Evolutionary conservation across 2,329 filamentous ascomycete genomes (phyloP), one percentile per base, ranked within the genome.

Genomic region (Trichoderma sp.): DNA sequence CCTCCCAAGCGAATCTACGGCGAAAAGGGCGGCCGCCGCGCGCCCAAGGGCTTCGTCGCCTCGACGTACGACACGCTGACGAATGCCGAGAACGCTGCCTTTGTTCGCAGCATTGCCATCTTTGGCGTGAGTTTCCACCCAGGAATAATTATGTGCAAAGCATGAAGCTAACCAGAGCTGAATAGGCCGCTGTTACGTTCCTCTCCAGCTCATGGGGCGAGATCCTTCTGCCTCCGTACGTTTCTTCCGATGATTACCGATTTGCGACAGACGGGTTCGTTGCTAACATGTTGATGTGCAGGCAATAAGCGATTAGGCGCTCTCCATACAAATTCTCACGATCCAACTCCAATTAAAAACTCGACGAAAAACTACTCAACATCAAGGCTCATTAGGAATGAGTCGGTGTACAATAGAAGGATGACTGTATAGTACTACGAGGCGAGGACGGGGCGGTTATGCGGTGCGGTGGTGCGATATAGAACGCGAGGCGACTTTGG

Each of bases 181-280:
- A 28, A 41, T 65, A 90, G 87, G 84, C 80, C 70, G 87, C 87
- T 50, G 83, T 90, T 62, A 83, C 87, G 44, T 87, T 91, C 76
- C 81, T 91, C 70, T 82, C 86, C 65, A 90, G 87, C 79, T 84
- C 85, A 63, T 88, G 86, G 81, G 85, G 85, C 76, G 88, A 90
- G 74, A 79, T 85, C 72, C 82, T 91, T 66, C 81, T 90, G 69
- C 88, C 88, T 76, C 85, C 86, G 84, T 87, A 78, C 78, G 82
- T 55, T 9, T 59, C 48, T 9, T 41, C 19, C 48, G 14, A 9
- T 4, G n/a, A 34, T 7, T 4, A 3, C 30, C 14, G 14, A 54
- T n/a, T 34, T 3, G 1, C n/a, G 7, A 39, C 12, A 9, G 5
- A 10, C 24, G 17, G 1, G 21, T 3, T 14, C 14, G 7, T 12